Percentiles rank a stretch among this genome's conserved stretches.
These are phyloP conservation scores for Termitomyces heimii DNA, from an alignment of 768 basidiomycete species.

Conservation along the genomic window DNA sequence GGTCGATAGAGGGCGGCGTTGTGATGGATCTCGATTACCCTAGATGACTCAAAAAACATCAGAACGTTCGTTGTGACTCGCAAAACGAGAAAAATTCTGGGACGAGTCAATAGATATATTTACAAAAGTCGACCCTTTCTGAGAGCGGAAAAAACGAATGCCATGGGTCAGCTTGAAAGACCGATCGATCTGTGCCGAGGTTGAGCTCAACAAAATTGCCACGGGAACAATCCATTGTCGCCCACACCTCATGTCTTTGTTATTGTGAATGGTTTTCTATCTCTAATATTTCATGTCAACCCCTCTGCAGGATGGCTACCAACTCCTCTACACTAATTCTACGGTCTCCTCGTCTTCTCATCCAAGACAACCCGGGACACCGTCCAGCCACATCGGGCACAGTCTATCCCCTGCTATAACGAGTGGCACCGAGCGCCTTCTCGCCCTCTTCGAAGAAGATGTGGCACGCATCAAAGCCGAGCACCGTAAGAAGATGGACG, in stretches of 20 bases:
- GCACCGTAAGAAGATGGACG: background rate
- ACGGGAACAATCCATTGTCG: background rate
- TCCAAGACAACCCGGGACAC: background rate
- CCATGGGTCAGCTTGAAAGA: background rate
- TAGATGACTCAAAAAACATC: background rate
- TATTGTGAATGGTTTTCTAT: background rate
- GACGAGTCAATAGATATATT: background rate
- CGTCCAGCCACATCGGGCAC: background rate
- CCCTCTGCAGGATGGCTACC: background rate
- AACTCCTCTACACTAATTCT: background rate
- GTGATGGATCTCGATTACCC: background rate
- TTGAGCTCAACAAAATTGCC: background rate
- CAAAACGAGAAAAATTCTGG: background rate
- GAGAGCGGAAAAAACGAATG: background rate
- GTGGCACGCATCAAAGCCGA: background rate
- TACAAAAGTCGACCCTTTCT: background rate
- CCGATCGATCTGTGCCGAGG: background rate
- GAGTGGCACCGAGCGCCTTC: slow-evolving; percentile 3
- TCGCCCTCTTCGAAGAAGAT: slow-evolving; percentile 6
- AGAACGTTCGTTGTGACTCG: background rate
- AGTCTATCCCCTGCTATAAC: background rate
- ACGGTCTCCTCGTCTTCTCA: background rate
- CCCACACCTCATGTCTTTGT: background rate
- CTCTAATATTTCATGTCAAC: background rate
- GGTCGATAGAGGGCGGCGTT: background rate